A percentile compares a stretch with the other conserved stretches of the same genome.
These are phyloP conservation scores for Protomyces inundatus DNA, from an alignment of 1,139 yeast genomes.

Conservation along the genomic window DNA sequence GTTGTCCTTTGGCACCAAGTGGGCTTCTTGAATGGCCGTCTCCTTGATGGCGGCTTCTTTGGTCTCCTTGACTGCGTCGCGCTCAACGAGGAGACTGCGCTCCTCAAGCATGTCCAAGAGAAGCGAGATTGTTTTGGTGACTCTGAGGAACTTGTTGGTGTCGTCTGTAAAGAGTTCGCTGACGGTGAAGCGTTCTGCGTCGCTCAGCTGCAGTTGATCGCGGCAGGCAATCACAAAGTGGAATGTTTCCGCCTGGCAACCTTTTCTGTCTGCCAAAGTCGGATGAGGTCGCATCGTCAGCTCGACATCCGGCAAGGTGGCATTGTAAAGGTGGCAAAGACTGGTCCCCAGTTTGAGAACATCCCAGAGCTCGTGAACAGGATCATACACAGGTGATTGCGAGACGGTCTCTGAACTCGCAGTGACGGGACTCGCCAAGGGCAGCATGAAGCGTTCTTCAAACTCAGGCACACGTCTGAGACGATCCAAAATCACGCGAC, in stretches of 20 bases:
- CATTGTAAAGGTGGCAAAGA: slow-evolving; percentile 74
- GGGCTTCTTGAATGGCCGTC: slow-evolving; percentile 35
- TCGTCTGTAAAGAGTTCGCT: slow-evolving; percentile 82
- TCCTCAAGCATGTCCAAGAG: slow-evolving; percentile 37
- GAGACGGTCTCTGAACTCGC: slow-evolving; percentile 21
- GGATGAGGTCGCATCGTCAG: slow-evolving; percentile 41
- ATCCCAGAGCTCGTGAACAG: slow-evolving; percentile 86
- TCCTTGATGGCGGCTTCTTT: slow-evolving; percentile 33
- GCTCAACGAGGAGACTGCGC: slow-evolving; percentile 41
- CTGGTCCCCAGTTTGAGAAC: slow-evolving; percentile 91
- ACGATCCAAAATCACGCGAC: slow-evolving; percentile 11
- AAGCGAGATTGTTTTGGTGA: slow-evolving; percentile 22
- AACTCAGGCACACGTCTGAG: slow-evolving; percentile 15
- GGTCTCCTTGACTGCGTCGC: slow-evolving; percentile 45
- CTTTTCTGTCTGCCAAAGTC: slow-evolving; percentile 48
- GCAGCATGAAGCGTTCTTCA: slow-evolving; percentile 7
- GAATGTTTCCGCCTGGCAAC: slow-evolving; percentile 84
- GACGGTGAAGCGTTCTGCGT: slow-evolving; percentile 80
- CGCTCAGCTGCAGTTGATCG: slow-evolving; percentile 64
- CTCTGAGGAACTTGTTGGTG: slow-evolving; percentile 66
- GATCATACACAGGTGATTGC: slow-evolving; percentile 50
- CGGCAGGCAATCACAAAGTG: slow-evolving; percentile 87
- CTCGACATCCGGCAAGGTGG: slow-evolving; percentile 41
- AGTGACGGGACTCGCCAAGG: not conserved
- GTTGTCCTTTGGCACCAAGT: slow-evolving; percentile 36